Evolutionary conservation across 148 eudicot species (phyloP).

Genomic region (Chenopodium formosanum): DNA sequence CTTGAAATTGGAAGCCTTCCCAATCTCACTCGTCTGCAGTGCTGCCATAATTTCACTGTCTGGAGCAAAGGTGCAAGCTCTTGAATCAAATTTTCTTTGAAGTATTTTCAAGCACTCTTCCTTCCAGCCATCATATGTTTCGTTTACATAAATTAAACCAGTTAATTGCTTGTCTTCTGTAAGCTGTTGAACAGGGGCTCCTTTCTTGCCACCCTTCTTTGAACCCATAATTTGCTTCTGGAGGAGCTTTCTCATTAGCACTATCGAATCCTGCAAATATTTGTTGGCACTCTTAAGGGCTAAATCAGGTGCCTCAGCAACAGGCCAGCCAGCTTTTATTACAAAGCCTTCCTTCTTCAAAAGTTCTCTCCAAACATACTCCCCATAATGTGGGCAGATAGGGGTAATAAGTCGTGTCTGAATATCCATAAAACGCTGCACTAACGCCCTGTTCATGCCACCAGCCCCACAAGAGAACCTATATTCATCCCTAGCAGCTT

Average conservation of each 20-base stretch:
- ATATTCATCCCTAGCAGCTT: constrained; percentile 86
- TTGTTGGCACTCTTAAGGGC: constrained; percentile 73
- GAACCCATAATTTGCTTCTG: constrained; percentile 74
- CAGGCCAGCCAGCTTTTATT: constrained; percentile 79
- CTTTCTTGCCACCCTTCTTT: constrained; percentile 54
- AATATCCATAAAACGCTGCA: constrained; percentile 75
- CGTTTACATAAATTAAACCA: constrained; percentile 73
- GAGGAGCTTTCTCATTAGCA: constrained; percentile 70
- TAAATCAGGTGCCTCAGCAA: constrained; percentile 55
- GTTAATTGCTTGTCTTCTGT: constrained; percentile 42
- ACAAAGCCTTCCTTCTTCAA: constrained; percentile 73
- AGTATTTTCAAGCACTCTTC: constrained; percentile 73
- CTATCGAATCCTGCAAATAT: constrained; percentile 69
- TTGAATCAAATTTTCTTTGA: constrained; percentile 44
- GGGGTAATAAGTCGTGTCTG: constrained; percentile 86
- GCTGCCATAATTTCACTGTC: constrained; percentile 64
- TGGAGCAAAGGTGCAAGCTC: constrained; percentile 54
- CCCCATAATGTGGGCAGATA: constrained; percentile 81
- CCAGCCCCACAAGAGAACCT: constrained; percentile 70
- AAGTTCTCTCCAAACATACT: constrained; percentile 75
- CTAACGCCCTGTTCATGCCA: constrained; percentile 70
- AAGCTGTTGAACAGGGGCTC: constrained; percentile 33
- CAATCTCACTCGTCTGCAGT: constrained; percentile 53
- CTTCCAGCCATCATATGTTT: constrained; percentile 85
- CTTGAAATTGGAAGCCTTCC: constrained; percentile 54